Conservation (phyloP, 78 protist species). For the Dictyostelium brefeldianum region DNA sequence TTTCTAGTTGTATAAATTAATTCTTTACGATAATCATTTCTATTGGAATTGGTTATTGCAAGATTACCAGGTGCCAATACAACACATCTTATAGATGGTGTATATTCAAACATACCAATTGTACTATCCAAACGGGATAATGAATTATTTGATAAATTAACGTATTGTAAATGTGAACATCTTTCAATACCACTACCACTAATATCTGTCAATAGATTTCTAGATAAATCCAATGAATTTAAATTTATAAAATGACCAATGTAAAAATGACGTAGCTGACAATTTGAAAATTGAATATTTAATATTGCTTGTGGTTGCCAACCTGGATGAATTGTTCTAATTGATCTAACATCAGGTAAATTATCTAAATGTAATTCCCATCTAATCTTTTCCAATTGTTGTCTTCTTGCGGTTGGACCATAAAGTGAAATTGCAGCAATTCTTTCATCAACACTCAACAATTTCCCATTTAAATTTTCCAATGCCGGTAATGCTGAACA, state of each 20-base stretch:
- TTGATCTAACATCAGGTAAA: slow-evolving; percentile 16
- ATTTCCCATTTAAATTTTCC: slow-evolving; percentile 17
- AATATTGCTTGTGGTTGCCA: slow-evolving; percentile 53
- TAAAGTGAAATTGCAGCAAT: slow-evolving; percentile 5
- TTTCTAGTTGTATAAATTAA: slow-evolving; percentile 67
- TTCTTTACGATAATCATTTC: slow-evolving; percentile 26
- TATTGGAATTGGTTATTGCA: neutral
- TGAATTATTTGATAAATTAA: slow-evolving; percentile 21
- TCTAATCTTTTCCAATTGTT: slow-evolving; percentile 24
- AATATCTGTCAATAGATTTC: slow-evolving; percentile 15
- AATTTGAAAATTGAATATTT: neutral
- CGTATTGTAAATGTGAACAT: slow-evolving; percentile 7
- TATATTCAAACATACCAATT: slow-evolving; percentile 26
- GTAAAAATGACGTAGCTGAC: slow-evolving; percentile 33
- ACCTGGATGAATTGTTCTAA: slow-evolving; percentile 40
- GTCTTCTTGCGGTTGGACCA: neutral
- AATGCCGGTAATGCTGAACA: neutral
- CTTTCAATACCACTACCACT: slow-evolving; percentile 28
- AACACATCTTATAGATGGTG: slow-evolving; percentile 60
- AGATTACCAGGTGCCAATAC: neutral
- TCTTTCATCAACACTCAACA: slow-evolving; percentile 19
- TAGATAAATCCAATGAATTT: slow-evolving; percentile 14
- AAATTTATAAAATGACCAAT: slow-evolving; percentile 34
- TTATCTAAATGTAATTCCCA: slow-evolving; percentile 54
- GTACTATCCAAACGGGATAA: neutral